Evolutionary conservation across 345 rosid genomes (phyloP).

Genomic region (Eucalyptus guilfoylei): DNA sequence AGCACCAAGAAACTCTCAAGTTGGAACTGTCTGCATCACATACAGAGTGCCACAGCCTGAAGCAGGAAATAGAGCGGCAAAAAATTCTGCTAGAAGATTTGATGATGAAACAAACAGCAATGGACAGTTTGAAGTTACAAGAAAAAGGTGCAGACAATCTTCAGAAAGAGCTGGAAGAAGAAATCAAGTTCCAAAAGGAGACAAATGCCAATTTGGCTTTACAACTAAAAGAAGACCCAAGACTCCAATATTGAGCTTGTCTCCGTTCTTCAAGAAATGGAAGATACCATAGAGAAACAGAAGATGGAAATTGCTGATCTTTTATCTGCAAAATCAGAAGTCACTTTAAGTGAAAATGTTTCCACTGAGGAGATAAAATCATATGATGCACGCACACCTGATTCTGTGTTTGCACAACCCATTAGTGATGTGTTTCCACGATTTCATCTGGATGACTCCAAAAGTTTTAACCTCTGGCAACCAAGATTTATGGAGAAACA

Average conservation of each 20-base stretch:
- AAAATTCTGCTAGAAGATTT: slow-evolving; percentile 30
- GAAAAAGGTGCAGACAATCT: slow-evolving; percentile 9
- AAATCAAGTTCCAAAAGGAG: slow-evolving; percentile 46
- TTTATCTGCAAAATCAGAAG: slow-evolving; percentile 4
- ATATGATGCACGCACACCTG: background rate
- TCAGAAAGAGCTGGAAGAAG: slow-evolving; percentile 42
- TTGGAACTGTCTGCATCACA: slow-evolving; percentile 37
- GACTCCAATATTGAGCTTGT: slow-evolving; percentile 61
- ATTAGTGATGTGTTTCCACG: background rate
- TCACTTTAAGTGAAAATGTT: background rate
- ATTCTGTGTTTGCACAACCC: background rate
- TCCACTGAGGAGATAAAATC: background rate
- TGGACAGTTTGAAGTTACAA: background rate
- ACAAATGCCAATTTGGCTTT: slow-evolving; percentile 30
- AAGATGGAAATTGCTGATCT: slow-evolving; percentile 30
- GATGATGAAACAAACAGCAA: slow-evolving; percentile 5
- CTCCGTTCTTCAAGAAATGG: slow-evolving; percentile 58
- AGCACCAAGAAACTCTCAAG: slow-evolving; percentile 23
- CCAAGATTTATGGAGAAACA: slow-evolving; percentile 11
- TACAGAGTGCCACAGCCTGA: slow-evolving; percentile 30
- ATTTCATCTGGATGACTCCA: background rate
- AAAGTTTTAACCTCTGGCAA: slow-evolving; percentile 11
- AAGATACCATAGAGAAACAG: slow-evolving; percentile 40
- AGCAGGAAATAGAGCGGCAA: slow-evolving; percentile 28
- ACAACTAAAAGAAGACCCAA: slow-evolving; percentile 53